Evolutionary conservation across 2,329 filamentous ascomycete genomes (phyloP), one percentile per base, ranked within the genome.

Genomic region (Pseudofabraea citricarpa): DNA sequence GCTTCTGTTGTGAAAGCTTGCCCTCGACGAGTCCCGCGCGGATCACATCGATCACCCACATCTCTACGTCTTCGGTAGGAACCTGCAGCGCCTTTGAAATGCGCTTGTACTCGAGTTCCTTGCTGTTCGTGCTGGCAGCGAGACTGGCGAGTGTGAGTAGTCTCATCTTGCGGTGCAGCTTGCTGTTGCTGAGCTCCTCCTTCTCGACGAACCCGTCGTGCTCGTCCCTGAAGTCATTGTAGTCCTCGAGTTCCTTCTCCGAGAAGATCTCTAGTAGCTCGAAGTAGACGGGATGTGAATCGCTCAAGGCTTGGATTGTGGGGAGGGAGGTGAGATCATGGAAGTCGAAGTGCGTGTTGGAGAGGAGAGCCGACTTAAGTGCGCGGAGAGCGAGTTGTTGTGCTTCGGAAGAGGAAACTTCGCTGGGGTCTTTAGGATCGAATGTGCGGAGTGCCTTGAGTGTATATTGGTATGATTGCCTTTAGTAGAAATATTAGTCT

Each of bases 11-110:
- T 46, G 87, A 93, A 56, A 98, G 81, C 71, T 95, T 95, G 64
- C 93, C 93, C 73, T 98, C 93, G 41, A 98, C 88, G 27, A 98
- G 81, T 24, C 90, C 90, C 37, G 90, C 89, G 55, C 93, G 88
- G 69, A 98, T 96, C 56, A 94, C 90, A 65, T 98, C 93, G 60
- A 98, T 98, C 55, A 94, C 89, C 93, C 93, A 98, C 77, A 91
- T 86, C 76, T 98, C 93, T 32, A 97, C 89, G 51, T 97, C 89
- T 52, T 87, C 83, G 36, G 71, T 63, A 36, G 88, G 82, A 44
- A 98, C 83, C 67, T 93, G 85, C 36, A 98, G 81, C 5, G 89
- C 85, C 62, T 85, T 85, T 53, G 86, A 80, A 62, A 98, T 96
- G 60, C 79, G 79, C 54, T 77, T 75, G 70, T 98, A 98, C 48